Percentiles rank a stretch among this genome's conserved stretches.
Evolutionary conservation across 495 filamentous ascomycete species (phyloP).

Genomic region (Aspergillus sclerotioniger): DNA sequence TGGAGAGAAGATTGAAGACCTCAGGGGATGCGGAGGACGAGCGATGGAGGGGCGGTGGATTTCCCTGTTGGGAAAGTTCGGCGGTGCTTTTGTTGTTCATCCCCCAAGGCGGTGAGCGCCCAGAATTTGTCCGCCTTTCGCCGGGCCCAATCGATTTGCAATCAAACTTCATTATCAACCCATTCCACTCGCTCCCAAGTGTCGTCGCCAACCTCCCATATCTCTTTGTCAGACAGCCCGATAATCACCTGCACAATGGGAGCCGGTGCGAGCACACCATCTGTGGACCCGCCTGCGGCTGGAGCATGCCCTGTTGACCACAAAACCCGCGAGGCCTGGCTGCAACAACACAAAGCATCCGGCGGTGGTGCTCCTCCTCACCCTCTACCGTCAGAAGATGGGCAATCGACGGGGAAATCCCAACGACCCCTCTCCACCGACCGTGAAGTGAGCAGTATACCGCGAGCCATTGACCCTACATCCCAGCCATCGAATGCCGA

Average conservation of each 20-base stretch:
- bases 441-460: constrained; percentile 81
- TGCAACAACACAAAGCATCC: constrained; percentile 49
- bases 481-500: constrained; percentile 30
- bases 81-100: background rate
- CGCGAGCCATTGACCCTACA: constrained; percentile 54
- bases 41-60: constrained; percentile 11
- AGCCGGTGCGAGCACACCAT: constrained; percentile 42
- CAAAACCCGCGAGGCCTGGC: constrained; percentile 80
- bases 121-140: constrained; percentile 28
- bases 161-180: constrained; percentile 6
- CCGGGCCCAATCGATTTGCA: background rate
- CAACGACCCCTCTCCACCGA: constrained; percentile 50
- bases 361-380: constrained; percentile 31
- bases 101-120: constrained; percentile 32
- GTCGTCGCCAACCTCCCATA: background rate
- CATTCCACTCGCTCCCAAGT: background rate
- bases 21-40: constrained; percentile 8
- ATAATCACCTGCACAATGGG: constrained; percentile 28
- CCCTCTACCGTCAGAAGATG: constrained; percentile 31
- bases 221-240: background rate
- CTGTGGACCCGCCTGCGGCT: constrained; percentile 21
- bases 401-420: constrained; percentile 33
- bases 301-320: constrained; percentile 81
- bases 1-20: background rate
- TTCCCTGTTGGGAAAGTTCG: constrained; percentile 18